A percentile compares a stretch with the other conserved stretches of the same genome.
Conservation (phyloP, 2,329 filamentous ascomycete species). For the Dryadomyces quercus-mongolicae region DNA sequence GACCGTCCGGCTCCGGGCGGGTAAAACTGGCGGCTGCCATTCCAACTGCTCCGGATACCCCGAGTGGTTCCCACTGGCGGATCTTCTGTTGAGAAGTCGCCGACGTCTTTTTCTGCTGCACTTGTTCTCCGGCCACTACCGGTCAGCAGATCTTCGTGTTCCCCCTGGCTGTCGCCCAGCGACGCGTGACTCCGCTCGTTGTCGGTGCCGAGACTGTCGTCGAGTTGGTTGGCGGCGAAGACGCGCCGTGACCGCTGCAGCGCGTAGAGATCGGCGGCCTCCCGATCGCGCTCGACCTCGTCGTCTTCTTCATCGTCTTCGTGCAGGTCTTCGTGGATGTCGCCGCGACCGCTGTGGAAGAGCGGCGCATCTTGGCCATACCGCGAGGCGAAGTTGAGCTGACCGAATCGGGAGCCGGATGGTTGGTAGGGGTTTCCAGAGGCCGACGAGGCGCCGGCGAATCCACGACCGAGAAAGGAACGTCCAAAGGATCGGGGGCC, state of each 20-base stretch:
- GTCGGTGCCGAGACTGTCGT: slow-evolving; percentile 76
- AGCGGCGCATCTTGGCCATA: slow-evolving; percentile 72
- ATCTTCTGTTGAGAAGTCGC: neutral
- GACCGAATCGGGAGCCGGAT: slow-evolving; percentile 58
- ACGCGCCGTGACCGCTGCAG: slow-evolving; percentile 81
- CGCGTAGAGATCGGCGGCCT: slow-evolving; percentile 89
- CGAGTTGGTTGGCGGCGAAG: slow-evolving; percentile 71
- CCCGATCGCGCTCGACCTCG: slow-evolving; percentile 77
- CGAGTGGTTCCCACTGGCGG: neutral
- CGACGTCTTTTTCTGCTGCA: neutral
- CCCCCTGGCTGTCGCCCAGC: slow-evolving; percentile 36
- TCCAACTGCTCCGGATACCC: slow-evolving; percentile 55
- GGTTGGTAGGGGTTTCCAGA: slow-evolving; percentile 64
- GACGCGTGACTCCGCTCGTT: slow-evolving; percentile 51
- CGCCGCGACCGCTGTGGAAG: slow-evolving; percentile 86
- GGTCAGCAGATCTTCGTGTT: slow-evolving; percentile 21
- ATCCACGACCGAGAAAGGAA: slow-evolving; percentile 24
- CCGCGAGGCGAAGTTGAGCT: slow-evolving; percentile 61
- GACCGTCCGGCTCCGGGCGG: slow-evolving; percentile 5
- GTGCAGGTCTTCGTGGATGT: slow-evolving; percentile 64
- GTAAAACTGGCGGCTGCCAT: slow-evolving; percentile 36
- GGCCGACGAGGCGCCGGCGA: slow-evolving; percentile 23
- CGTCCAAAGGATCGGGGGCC: slow-evolving; percentile 22
- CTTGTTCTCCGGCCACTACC: slow-evolving; percentile 21
- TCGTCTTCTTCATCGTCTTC: slow-evolving; percentile 78